Base-by-base conservation (phyloP, 2,329 filamentous ascomycete species). In the Colletotrichum tanaceti region DNA sequence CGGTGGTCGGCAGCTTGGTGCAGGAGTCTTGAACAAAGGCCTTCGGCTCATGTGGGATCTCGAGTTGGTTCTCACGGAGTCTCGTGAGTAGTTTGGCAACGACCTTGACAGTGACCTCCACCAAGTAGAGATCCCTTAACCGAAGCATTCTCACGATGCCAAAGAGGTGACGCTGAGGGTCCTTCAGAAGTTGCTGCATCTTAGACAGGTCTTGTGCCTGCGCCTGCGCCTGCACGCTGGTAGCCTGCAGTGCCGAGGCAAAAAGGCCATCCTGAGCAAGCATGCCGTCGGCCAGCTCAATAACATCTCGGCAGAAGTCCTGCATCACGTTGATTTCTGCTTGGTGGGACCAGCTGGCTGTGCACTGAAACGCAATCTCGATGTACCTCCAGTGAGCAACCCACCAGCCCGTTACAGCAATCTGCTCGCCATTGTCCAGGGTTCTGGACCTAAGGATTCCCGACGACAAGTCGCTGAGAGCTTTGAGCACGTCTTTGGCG, bases 221-320 rank as follows among this genome's bases (percentile, higher is more conserved):
- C 16, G 44, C 24, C 5, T 59, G 39, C 14, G 32, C 46, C 50
- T 53, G 59, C 35, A 54, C 16, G n/a, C 38, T 53, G 20, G 39
- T 62, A 28, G 52, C 68, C 50, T 74, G 71, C 58, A 94, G 78
- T 14, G 92, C 91, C 53, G 90, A 91, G 2, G 93, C 89, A 71
- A 99, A 90, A 67, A 98, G 87, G 58, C 90, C 90, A 77, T 97
- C 96, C 73, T 97, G 90, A 47, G 93, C 90, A 75, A 98, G 92
- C 1, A 97, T 85, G 43, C 88, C 86, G 75, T 97, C 93, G 0
- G 95, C 94, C 75, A 97, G 92, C 74, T 98, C 93, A 88, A 99
- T 99, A 16, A 93, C 92, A 76, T 97, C 93, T 72, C 96, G 90
- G 76, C 94, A 98, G 75, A 98, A 98, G 65, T 97, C 90, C 74